Evolutionary conservation across 2,329 filamentous ascomycete species (phyloP), one percentile per base, ranked within the genome.

Genomic region (Fusarium keratoplasticum): DNA sequence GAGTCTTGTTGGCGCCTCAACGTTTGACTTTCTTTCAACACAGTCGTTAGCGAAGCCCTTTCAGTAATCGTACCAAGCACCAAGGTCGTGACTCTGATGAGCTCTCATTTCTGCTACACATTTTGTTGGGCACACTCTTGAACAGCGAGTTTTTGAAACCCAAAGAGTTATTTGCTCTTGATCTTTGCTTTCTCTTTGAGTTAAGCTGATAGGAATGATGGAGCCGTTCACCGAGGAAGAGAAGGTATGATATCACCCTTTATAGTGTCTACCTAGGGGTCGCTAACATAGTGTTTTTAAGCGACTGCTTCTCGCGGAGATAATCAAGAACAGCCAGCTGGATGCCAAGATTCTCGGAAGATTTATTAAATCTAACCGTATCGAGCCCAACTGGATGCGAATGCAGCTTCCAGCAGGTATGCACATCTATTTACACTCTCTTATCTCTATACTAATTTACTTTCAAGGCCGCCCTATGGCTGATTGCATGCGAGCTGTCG

Each of bases 251-350:
- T 10, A 20, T 5, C 11, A 18, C 5, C 3, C 9, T 16, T 22
- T 18, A 20, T 29, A 18, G n/a, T 36, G 2, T 31, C 13, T 14
- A 18, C n/a, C n/a, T n/a, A n/a, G n/a, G 20, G 16, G 33, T 25
- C 6, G 8, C 31, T 60, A 22, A 54, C 59, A 67, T 50, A 70
- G 70, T 55, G 71, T 58, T 22, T 10, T 8, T 57, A n/a, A 90
- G 89, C 87, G 88, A 71, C 89, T 89, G 77, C 82, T 90, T 69
- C 84, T 90, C 65, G 87, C 85, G 66, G 89, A 90, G 80, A 87
- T 90, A 75, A 87, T 90, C 80, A 90, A 90, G 76, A 84, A 84
- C 69, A 90, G 88, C 81, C 80, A 83, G 33, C 80, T 90, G 67
- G 85, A 88, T 65, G 78, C 89, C 27, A 78, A 82, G 13, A 80